Evolutionary conservation across 2,329 filamentous ascomycete species (phyloP).

Genomic region (Chaetomium sp.): DNA sequence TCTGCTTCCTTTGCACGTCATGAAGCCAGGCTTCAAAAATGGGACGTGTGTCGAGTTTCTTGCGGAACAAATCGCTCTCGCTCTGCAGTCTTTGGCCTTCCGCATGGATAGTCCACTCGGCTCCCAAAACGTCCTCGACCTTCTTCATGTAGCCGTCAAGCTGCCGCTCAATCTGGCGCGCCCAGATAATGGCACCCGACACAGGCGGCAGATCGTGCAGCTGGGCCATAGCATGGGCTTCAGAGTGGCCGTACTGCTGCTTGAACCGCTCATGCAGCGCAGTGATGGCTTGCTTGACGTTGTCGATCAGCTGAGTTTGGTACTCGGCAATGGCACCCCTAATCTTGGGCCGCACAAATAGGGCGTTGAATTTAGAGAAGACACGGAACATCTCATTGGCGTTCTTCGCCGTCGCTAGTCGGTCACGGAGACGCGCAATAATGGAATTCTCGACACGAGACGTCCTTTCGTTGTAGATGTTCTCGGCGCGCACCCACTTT

Average conservation of each 20-base stretch:
- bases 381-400: constrained; percentile 99
- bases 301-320: constrained; percentile 95
- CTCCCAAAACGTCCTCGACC: constrained; percentile 94
- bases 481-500: constrained; percentile 88
- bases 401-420: constrained; percentile 89
- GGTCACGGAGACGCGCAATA: constrained; percentile 86
- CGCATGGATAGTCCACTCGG: constrained; percentile 88
- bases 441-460: constrained; percentile 98
- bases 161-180: constrained; percentile 92
- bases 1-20: constrained; percentile 80
- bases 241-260: constrained; percentile 96
- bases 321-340: constrained; percentile 96
- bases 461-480: constrained; percentile 94
- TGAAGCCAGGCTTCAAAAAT: constrained; percentile 95
- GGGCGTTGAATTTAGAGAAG: constrained; percentile 98
- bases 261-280: constrained; percentile 95
- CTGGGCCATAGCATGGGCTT: constrained; percentile 97
- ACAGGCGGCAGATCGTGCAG: constrained; percentile 92
- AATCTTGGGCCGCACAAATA: constrained; percentile 98
- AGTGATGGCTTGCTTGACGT: constrained; percentile 93
- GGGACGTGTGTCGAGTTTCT: constrained; percentile 88
- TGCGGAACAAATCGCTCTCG: constrained; percentile 88
- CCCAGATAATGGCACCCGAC: constrained; percentile 96
- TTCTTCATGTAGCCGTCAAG: constrained; percentile 97
- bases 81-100: constrained; percentile 91